Conservation (phyloP, 2,329 filamentous ascomycete species). For the Alternaria rosae region DNA sequence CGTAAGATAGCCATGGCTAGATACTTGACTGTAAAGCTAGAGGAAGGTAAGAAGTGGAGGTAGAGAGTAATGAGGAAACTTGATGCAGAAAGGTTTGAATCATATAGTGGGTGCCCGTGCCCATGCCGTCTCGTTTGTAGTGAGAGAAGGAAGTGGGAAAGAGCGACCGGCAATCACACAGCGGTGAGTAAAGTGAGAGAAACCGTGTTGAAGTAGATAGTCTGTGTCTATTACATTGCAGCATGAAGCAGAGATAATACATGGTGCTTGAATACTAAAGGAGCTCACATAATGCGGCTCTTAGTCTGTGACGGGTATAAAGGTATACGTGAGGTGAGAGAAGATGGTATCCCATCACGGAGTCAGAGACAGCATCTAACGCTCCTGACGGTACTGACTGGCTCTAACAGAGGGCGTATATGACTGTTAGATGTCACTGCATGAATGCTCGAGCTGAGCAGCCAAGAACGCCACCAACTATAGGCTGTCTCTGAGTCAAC, state of each 20-base stretch:
- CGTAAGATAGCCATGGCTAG: conserved; percentile 2
- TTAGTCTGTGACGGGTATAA: neutral
- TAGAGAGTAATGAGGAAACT: neutral
- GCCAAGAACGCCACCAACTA: neutral
- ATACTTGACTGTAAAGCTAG: neutral
- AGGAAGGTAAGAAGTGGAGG: neutral
- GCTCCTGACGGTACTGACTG: neutral
- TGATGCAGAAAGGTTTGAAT: neutral
- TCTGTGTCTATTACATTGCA: neutral
- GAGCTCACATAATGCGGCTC: no score
- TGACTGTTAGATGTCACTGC: neutral
- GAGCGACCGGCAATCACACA: neutral
- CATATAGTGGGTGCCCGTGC: neutral
- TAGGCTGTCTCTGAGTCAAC: neutral
- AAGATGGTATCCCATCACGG: neutral
- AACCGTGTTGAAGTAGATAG: neutral
- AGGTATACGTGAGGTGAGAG: neutral
- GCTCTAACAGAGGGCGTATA: neutral
- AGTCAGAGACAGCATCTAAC: neutral
- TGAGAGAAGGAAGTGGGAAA: neutral
- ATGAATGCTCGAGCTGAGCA: neutral
- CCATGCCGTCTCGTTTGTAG: neutral
- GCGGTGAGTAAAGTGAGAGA: neutral
- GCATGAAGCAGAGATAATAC: neutral
- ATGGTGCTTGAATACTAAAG: neutral